Conservation (phyloP, 768 basidiomycete genomes). For the Chalciporus chontae region DNA sequence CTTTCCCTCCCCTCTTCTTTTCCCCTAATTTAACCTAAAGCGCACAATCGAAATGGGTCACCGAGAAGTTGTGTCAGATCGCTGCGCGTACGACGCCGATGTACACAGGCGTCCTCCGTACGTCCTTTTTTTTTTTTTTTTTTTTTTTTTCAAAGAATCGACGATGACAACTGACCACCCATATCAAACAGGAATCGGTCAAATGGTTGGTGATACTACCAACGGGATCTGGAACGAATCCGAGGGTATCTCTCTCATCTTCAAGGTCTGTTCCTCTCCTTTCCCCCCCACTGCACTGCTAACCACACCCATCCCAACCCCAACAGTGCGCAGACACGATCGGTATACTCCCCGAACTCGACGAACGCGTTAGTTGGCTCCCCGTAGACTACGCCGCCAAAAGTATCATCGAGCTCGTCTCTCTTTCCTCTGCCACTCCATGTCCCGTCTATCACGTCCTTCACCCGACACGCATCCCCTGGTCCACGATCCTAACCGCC, state of each 20-base stretch:
- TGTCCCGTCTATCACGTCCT: constrained; percentile 25
- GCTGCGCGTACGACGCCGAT: constrained; percentile 31
- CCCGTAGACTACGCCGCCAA: constrained; percentile 51
- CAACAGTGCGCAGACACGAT: constrained; percentile 39
- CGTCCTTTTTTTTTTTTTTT: neutral
- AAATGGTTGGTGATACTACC: constrained; percentile 49
- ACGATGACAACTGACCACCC: constrained; percentile 17
- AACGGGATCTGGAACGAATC: constrained; percentile 55
- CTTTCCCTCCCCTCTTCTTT: neutral
- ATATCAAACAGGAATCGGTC: constrained; percentile 45
- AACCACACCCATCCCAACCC: too few species aligned
- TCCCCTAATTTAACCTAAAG: neutral
- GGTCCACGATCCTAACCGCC: constrained; percentile 39
- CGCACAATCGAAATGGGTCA: constrained; percentile 47
- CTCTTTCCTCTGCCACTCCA: neutral
- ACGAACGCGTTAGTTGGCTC: constrained; percentile 42
- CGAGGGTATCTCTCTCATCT: constrained; percentile 32
- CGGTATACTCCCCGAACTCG: constrained; percentile 30
- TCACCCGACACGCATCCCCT: constrained; percentile 20
- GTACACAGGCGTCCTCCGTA: constrained; percentile 20
- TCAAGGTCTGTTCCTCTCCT: constrained; percentile 23
- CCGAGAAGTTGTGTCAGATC: constrained; percentile 48
- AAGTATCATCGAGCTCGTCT: constrained; percentile 44
- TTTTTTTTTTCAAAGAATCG: constrained; percentile 3
- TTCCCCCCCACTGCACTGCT: too few species aligned